Percentiles rank a stretch among this genome's conserved stretches.
Evolutionary conservation across 108 stramenopile genomes (phyloP).

Genomic region (Epithemia pelagica): DNA sequence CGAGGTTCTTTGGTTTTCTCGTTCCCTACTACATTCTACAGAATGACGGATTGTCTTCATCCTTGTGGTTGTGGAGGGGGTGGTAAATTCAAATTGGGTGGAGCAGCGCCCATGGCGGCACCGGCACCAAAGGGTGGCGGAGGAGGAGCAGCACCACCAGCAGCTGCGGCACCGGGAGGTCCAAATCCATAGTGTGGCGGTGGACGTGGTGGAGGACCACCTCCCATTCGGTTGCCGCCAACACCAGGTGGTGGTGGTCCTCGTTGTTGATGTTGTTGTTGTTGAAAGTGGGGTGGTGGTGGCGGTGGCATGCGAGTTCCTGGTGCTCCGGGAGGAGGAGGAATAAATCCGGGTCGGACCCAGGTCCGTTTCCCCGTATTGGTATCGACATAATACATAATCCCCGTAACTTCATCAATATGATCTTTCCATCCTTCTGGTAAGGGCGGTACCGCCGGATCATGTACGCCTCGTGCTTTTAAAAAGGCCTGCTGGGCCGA

Average conservation of each 20-base stretch:
- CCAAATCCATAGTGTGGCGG: too few species aligned
- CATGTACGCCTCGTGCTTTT: conserved; percentile 31
- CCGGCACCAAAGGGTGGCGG: too few species aligned
- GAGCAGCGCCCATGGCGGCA: too few species aligned
- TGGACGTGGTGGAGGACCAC: conserved; percentile 11
- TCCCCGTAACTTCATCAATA: conserved; percentile 67
- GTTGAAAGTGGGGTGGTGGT: conserved; percentile 1
- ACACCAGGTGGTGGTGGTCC: background rate
- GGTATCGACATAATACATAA: conserved; percentile 54
- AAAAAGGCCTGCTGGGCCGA: conserved; percentile 54
- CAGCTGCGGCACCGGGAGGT: too few species aligned
- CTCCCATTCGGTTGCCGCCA: background rate
- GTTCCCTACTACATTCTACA: too few species aligned
- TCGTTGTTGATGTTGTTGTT: background rate
- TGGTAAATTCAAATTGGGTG: too few species aligned
- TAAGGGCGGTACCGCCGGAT: conserved; percentile 69
- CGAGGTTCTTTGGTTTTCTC: too few species aligned
- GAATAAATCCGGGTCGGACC: conserved; percentile 79
- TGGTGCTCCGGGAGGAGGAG: conserved; percentile 57
- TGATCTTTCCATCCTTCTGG: conserved; percentile 81
- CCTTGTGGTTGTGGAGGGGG: too few species aligned
- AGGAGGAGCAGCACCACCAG: too few species aligned
- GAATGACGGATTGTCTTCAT: too few species aligned
- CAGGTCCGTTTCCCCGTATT: conserved; percentile 66
- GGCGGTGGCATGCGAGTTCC: background rate